A percentile compares a stretch with the other conserved stretches of the same genome.
These are phyloP conservation scores for Barbarea vulgaris DNA, from an alignment of 345 rosid species.

Conservation along the genomic window DNA sequence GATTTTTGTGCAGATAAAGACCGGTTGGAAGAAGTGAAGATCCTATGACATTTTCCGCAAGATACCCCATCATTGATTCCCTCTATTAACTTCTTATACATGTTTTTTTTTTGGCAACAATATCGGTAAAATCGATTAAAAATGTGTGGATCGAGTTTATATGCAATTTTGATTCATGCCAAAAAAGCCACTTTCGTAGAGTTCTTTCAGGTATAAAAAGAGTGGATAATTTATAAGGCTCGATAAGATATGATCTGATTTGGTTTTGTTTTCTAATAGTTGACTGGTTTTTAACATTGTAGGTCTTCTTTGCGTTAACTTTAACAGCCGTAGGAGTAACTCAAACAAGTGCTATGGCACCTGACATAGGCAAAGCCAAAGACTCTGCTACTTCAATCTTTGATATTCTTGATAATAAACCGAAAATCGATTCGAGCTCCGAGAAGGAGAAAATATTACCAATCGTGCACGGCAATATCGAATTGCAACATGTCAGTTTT, in stretches of 20 bases:
- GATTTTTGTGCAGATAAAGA: too few relatives aligned
- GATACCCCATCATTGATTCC: too few relatives aligned
- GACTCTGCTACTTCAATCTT: background rate
- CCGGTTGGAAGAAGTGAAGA: too few relatives aligned
- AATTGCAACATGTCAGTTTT: background rate
- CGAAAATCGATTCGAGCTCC: background rate
- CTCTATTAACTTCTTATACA: too few relatives aligned
- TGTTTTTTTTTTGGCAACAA: too few relatives aligned
- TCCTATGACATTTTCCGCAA: too few relatives aligned
- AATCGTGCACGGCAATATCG: background rate
- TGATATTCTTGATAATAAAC: background rate
- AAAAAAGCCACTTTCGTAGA: background rate
- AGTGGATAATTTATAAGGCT: background rate
- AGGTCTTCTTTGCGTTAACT: background rate
- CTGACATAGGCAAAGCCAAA: background rate
- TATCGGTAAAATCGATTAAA: too few relatives aligned
- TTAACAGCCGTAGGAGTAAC: background rate
- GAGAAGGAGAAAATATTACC: background rate
- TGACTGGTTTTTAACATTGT: background rate
- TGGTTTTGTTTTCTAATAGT: background rate
- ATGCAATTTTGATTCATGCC: too few relatives aligned
- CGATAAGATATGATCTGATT: background rate
- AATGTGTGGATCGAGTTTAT: too few relatives aligned
- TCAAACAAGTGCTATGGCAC: background rate
- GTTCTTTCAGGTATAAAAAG: background rate